Conservation (phyloP, 1,284 basidiomycete genomes). For the Apiotrichum siamense region DNA sequence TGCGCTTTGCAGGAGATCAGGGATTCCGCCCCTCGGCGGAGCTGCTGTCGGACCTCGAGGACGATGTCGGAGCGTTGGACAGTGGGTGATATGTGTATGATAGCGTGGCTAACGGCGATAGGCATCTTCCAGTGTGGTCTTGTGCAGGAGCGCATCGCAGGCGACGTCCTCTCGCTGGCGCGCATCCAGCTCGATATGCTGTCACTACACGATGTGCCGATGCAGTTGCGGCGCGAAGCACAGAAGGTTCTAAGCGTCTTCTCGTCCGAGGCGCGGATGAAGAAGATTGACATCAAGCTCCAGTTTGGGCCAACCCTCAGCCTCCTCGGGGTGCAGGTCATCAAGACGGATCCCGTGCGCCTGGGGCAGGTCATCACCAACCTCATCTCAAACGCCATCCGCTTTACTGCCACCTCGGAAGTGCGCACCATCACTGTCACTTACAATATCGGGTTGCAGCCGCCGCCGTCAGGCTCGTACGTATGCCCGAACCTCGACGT, state of each 20-base stretch:
- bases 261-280: slow-evolving; percentile 23
- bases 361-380: slow-evolving; percentile 34
- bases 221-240: slow-evolving; percentile 31
- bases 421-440: slow-evolving; percentile 25
- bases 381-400: slow-evolving; percentile 26
- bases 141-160: slow-evolving; percentile 48
- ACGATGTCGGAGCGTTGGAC: slow-evolving; percentile 35
- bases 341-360: slow-evolving; percentile 34
- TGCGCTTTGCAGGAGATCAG: neutral
- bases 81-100: slow-evolving; percentile 11
- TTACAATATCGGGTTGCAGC: slow-evolving; percentile 21
- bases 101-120: slow-evolving; percentile 1
- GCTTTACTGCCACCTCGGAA: slow-evolving; percentile 21
- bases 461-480: slow-evolving; percentile 21
- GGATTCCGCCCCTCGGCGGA: slow-evolving; percentile 15
- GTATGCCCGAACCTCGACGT: slow-evolving; percentile 3
- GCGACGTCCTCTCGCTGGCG: slow-evolving; percentile 47
- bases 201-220: slow-evolving; percentile 25
- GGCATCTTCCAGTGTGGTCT: slow-evolving; percentile 43
- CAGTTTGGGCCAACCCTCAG: slow-evolving; percentile 16
- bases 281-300: slow-evolving; percentile 18
- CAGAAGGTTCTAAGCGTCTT: slow-evolving; percentile 23
- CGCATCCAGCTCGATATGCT: slow-evolving; percentile 44
- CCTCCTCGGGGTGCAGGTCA: neutral
- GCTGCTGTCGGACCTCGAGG: slow-evolving; percentile 32